phyloP scores from a whole-genome alignment of 2,329 filamentous ascomycete genomes.

The Monilinia fructicola region DNA sequence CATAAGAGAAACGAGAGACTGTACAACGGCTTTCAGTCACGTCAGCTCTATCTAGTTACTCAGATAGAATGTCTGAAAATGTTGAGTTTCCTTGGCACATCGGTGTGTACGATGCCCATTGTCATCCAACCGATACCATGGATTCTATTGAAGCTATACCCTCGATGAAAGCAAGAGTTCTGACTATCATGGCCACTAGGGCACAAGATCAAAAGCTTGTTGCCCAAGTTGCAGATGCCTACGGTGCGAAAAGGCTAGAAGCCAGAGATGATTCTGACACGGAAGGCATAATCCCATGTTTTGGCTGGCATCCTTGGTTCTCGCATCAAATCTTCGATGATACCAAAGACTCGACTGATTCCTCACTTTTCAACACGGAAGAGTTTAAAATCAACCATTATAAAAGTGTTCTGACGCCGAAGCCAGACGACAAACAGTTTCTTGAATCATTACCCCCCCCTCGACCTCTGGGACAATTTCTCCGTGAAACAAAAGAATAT shows the following conservation, averaged over 20 bases:
- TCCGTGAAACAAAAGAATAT: conserved; percentile 55
- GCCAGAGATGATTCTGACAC: conserved; percentile 33
- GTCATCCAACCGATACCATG: conserved; percentile 81
- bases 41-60: not conserved
- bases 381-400: conserved; percentile 59
- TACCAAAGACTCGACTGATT: conserved; percentile 34
- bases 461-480: conserved; percentile 56
- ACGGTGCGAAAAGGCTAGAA: conserved; percentile 47
- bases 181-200: conserved; percentile 78
- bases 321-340: conserved; percentile 74
- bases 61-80: conserved; percentile 14
- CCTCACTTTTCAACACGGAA: conserved; percentile 26
- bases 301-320: conserved; percentile 89
- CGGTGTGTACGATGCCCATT: conserved; percentile 76
- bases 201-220: conserved; percentile 75
- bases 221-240: conserved; percentile 55
- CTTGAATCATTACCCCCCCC: conserved; percentile 58
- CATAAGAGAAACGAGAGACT: not conserved
- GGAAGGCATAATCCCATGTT: conserved; percentile 63
- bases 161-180: conserved; percentile 61
- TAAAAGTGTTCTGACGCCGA: conserved; percentile 59
- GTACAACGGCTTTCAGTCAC: not conserved
- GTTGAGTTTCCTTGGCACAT: conserved; percentile 64
- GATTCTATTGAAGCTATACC: conserved; percentile 57
- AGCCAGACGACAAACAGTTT: conserved; percentile 49